Conservation (phyloP, 2,329 filamentous ascomycete genomes). For the Sporothrix brasiliensis region DNA sequence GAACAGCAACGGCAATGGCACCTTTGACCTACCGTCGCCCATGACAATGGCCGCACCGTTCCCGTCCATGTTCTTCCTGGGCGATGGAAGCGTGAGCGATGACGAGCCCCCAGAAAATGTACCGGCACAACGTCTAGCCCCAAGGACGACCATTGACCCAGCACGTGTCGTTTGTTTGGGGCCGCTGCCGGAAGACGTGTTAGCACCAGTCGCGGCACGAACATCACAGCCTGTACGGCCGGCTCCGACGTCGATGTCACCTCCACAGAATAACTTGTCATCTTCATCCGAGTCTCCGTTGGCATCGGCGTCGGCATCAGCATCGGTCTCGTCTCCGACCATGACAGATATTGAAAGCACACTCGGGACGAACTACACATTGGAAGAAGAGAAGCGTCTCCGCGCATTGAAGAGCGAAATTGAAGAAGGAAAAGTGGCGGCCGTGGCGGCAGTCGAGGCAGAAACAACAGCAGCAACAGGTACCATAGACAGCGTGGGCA, state of each 20-base stretch:
- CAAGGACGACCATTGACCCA: conserved; percentile 52
- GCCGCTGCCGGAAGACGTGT: conserved; percentile 55
- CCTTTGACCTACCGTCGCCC: conserved; percentile 51
- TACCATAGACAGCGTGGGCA: conserved; percentile 37
- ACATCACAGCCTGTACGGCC: conserved; percentile 39
- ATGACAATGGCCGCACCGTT: conserved; percentile 44
- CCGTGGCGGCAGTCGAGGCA: background rate
- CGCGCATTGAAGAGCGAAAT: conserved; percentile 39
- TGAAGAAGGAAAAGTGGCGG: background rate
- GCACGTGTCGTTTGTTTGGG: conserved; percentile 59
- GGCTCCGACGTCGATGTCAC: conserved; percentile 20
- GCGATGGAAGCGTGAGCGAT: background rate
- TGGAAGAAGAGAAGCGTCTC: conserved; percentile 53
- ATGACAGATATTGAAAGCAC: conserved; percentile 47
- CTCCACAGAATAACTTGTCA: background rate
- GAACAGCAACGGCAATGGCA: conserved; percentile 35
- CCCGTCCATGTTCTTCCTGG: background rate
- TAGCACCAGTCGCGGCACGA: conserved; percentile 41
- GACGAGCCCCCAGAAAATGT: background rate
- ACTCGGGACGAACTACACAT: conserved; percentile 60
- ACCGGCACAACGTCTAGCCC: background rate
- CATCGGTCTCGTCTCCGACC: background rate
- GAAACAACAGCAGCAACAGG: conserved; percentile 33
- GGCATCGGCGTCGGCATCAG: too few relatives aligned
- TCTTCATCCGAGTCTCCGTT: background rate